Evolutionary conservation across 805 yeast genomes (phyloP), one percentile per base, ranked within the genome.

Genomic region (Cyberlindnera nakhonratchasimensis): DNA sequence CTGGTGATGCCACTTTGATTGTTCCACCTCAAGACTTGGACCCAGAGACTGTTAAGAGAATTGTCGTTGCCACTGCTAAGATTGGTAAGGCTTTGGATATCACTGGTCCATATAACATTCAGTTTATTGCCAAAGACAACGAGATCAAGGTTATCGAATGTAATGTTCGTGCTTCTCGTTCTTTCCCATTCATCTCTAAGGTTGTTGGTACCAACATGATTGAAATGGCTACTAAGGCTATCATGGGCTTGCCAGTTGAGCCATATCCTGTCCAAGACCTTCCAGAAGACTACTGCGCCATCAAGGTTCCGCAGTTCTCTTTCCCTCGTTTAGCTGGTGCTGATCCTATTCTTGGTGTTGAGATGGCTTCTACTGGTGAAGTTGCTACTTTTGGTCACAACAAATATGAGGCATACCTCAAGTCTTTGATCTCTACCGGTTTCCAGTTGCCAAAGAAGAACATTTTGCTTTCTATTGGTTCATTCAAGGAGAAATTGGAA

Each of bases 361-460:
- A 91, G 70, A 91, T 91, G 98, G 96, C 98, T 16, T 91, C 97
- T 23, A 91, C 98, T 48, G 98, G 98, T 75, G 98, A 89, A 67
- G 97, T 90, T 61, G 99, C 99, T 37, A 79, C 95, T 50, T 91
- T 93, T 62, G 99, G 99, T 59, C 88, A 77, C 61, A 83, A 90
- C 74, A 91, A 91, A 69, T 90, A 89, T 62, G 99, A 95, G 71
- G 99, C 99, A 18, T 93, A 93, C 71, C 69, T 93, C 69, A 95
- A 93, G 71, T 85, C 97, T 23, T 75, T 93, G 66, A 74, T 93
- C 45, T 88, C 99, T 12, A 89, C 97, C 42, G 99, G 99, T 16
- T 89, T 93, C 80, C 82, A 80, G 60, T 70, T 91, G 50, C 99
- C 99, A 57, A 86, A 86, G 79, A 90, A 89, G 74, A 93, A 93